These are phyloP conservation scores for Penicillium argentinense DNA, from an alignment of 495 filamentous ascomycete species.

Conservation along the genomic window DNA sequence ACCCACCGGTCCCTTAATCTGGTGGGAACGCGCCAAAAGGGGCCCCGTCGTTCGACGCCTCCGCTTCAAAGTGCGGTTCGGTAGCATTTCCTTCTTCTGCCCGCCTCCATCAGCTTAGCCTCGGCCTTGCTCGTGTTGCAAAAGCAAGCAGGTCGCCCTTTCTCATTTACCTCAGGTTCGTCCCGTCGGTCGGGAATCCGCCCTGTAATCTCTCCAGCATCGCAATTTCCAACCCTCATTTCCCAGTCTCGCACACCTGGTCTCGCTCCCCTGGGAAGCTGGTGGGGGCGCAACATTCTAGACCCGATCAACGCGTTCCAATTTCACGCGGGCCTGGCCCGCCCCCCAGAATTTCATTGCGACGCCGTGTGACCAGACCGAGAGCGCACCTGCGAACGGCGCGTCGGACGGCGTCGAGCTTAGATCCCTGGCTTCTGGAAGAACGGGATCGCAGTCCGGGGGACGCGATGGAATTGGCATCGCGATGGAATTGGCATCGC, in stretches of 20 bases:
- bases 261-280: too few species aligned
- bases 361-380: constrained; percentile 13
- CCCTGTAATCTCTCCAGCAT: too few species aligned
- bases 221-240: background rate
- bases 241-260: too few species aligned
- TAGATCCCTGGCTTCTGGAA: too few species aligned
- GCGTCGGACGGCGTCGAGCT: constrained; percentile 15
- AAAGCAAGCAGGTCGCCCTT: too few species aligned
- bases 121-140: too few species aligned
- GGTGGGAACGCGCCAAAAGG: constrained; percentile 10
- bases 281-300: constrained; percentile 17
- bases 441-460: too few species aligned
- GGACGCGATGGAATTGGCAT: too few species aligned
- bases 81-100: constrained; percentile 12
- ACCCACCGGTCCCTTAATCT: constrained; percentile 29
- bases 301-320: constrained; percentile 24
- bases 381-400: constrained; percentile 11
- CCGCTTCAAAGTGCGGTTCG: constrained; percentile 14
- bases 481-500: too few species aligned
- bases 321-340: constrained; percentile 23
- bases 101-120: background rate
- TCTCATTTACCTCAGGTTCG: too few species aligned
- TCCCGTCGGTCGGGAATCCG: too few species aligned
- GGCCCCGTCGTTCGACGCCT: constrained; percentile 25
- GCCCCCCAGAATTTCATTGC: constrained; percentile 9